Conservation (phyloP, 768 basidiomycete genomes). For the Termitomyces sp. region DNA sequence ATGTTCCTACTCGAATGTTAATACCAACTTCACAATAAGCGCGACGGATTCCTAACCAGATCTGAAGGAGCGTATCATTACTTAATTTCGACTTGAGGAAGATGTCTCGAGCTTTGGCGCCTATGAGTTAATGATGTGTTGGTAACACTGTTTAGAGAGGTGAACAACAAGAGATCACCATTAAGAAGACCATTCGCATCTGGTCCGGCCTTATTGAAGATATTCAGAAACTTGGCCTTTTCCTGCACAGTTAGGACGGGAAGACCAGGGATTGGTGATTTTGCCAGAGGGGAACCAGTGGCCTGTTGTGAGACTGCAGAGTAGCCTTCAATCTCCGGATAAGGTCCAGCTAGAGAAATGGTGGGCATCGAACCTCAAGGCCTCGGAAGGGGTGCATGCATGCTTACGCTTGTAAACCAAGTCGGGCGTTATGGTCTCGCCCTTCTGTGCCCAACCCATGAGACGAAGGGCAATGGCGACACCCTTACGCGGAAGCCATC, state of each 20-base stretch:
- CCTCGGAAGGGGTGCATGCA: conserved; percentile 20
- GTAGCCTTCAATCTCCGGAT: conserved; percentile 74
- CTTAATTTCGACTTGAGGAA: conserved; percentile 89
- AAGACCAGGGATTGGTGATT: conserved; percentile 54
- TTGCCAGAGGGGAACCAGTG: conserved; percentile 55
- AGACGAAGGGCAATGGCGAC: conserved; percentile 86
- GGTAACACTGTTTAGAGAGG: not conserved
- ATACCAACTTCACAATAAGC: not conserved
- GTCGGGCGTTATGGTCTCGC: conserved; percentile 58
- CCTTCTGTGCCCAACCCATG: conserved; percentile 91
- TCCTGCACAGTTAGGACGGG: conserved; percentile 77
- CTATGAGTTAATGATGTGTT: conserved; percentile 26
- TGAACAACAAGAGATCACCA: conserved; percentile 40
- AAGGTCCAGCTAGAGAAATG: conserved; percentile 63
- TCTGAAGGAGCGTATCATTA: conserved; percentile 83
- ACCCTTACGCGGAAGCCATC: conserved; percentile 84
- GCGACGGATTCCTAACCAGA: conserved; percentile 58
- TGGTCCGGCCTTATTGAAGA: conserved; percentile 73
- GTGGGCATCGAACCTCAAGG: conserved; percentile 8
- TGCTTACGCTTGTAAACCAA: conserved; percentile 67
- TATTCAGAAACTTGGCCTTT: conserved; percentile 71
- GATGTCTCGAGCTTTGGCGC: conserved; percentile 83
- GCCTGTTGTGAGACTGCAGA: conserved; percentile 48
- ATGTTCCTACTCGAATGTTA: conserved; percentile 56
- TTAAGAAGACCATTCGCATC: conserved; percentile 64